Evolutionary conservation across 805 yeast genomes (phyloP), one percentile per base, ranked within the genome.

Genomic region (Priceomyces melissophilus): DNA sequence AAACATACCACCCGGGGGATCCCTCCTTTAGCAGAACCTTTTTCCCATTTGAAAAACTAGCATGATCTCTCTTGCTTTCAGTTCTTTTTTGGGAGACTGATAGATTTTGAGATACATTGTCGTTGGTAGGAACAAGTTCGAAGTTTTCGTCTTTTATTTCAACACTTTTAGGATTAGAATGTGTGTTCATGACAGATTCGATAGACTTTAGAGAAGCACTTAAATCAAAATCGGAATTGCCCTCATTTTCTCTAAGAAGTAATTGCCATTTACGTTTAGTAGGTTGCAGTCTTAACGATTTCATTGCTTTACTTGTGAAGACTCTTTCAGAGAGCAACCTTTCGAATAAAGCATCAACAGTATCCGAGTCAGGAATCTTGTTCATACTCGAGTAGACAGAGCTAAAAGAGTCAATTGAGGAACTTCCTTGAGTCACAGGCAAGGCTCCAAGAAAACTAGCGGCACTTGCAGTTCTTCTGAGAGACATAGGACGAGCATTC

Each of bases 181-280:
- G 25, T 5, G 25, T 20, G 25, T 8, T 20, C 8, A 8, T 8
- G 8, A 20, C 7, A 20, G 25, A 4, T 20, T 20, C 25, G 25
- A 28, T 27, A 10, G 48, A 35, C 29, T 37, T 36, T 8, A 29
- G 39, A 26, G 62, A 48, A 0, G 54, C 35, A n/a, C 46, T 53
- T 31, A 70, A 56, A 40, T 69, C 71, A 38, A 69, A 69, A 9
- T 55, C 54, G 2, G 57, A 42, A 42, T 69, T 70, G 4, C 60
- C 57, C 47, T 69, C 72, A 44, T 57, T 61, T 45, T 70, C 75
- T 32, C 67, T 48, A n/a, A 69, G 49, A 10, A 70, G 51, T 10
- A 70, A 52, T 46, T 70, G 74, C 75, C 75, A 70, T 46, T 70
- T 70, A 16, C 75, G 46, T 37, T 54, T 59, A 3, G 64, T 52